Evolutionary conservation across 176 grass and related monocot genomes (phyloP).

Genomic region (Eleusine coracana): DNA sequence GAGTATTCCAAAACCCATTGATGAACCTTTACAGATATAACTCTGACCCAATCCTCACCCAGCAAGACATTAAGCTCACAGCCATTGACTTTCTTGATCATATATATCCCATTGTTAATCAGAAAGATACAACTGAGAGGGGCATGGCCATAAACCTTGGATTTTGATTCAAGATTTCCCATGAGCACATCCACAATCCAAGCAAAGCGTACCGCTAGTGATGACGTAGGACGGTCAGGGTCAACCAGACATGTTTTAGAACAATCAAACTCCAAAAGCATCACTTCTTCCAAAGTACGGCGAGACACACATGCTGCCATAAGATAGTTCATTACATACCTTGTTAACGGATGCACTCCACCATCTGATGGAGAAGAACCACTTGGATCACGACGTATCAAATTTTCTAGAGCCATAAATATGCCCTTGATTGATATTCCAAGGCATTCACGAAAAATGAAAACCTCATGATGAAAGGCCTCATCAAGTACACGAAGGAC

Average conservation of each 20-base stretch:
- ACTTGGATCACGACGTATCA: constrained; percentile 42
- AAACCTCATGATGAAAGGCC: constrained; percentile 37
- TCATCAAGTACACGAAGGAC: constrained; percentile 46
- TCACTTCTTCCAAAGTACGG: constrained; percentile 56
- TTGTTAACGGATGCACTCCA: constrained; percentile 56
- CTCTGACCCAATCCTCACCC: constrained; percentile 51
- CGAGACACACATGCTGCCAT: constrained; percentile 43
- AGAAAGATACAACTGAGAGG: constrained; percentile 47
- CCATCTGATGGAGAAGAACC: constrained; percentile 41
- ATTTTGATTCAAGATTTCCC: constrained; percentile 52
- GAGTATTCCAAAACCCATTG: constrained; percentile 46
- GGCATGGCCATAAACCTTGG: constrained; percentile 44
- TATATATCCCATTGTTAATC: constrained; percentile 54
- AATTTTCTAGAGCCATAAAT: constrained; percentile 53
- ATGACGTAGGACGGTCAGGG: constrained; percentile 48
- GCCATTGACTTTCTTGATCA: constrained; percentile 46
- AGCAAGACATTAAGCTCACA: constrained; percentile 47
- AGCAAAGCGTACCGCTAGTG: constrained; percentile 35
- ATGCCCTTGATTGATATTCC: constrained; percentile 51
- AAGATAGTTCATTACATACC: constrained; percentile 71
- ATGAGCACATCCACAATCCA: constrained; percentile 56
- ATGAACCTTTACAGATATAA: constrained; percentile 38
- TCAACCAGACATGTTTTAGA: constrained; percentile 14
- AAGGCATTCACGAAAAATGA: constrained; percentile 30
- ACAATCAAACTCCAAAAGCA: constrained; percentile 37